Conservation (phyloP, 2,329 filamentous ascomycete genomes). For the Colletotrichum graminicola region DNA sequence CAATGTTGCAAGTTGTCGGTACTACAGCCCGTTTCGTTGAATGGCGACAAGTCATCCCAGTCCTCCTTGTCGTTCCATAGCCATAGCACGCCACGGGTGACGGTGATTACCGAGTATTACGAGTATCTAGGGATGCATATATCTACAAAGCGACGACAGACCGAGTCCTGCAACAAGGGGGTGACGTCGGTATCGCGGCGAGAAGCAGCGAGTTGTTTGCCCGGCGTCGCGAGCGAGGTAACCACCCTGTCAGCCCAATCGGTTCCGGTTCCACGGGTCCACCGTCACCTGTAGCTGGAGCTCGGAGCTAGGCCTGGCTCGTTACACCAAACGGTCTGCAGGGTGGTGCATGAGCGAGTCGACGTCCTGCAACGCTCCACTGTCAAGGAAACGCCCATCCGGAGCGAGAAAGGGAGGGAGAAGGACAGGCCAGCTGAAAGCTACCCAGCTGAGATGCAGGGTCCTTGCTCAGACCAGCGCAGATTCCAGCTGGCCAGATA, state of each 20-base stretch:
- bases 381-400: not conserved
- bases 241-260: slow-evolving; percentile 31
- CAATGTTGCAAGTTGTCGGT: slow-evolving; percentile 26
- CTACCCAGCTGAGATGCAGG: slow-evolving; percentile 16
- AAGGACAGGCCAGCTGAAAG: not conserved
- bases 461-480: not conserved
- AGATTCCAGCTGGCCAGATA: slow-evolving; percentile 3
- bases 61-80: not conserved
- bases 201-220: slow-evolving; percentile 13
- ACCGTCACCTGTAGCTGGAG: slow-evolving; percentile 32
- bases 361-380: slow-evolving; percentile 24
- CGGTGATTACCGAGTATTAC: not conserved
- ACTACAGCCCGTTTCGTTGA: not conserved
- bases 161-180: slow-evolving; percentile 5
- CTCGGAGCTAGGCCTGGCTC: slow-evolving; percentile 16
- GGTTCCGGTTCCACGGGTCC: slow-evolving; percentile 37
- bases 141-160: not conserved
- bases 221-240: slow-evolving; percentile 6
- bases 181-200: slow-evolving; percentile 16
- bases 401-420: not conserved
- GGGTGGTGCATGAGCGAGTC: slow-evolving; percentile 13
- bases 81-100: not conserved
- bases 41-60: slow-evolving; percentile 11
- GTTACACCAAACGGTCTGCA: slow-evolving; percentile 33
- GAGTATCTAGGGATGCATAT: too few relatives aligned